Conservation (phyloP, 768 basidiomycete species). For the Boletales sp. region DNA sequence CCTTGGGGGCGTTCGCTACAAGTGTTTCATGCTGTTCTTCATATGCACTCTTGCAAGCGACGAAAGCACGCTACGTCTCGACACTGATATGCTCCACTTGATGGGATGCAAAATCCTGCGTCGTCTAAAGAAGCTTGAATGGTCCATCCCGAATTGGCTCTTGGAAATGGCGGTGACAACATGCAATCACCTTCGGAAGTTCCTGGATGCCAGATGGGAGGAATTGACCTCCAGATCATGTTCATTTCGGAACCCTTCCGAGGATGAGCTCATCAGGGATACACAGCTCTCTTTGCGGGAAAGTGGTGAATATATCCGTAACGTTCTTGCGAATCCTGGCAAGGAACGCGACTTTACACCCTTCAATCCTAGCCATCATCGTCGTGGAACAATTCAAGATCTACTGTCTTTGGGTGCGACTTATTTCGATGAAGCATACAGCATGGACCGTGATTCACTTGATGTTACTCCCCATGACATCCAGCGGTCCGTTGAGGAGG, state of each 20-base stretch:
- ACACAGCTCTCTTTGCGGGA: constrained; percentile 32
- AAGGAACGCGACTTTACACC: constrained; percentile 7
- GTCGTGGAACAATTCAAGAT: constrained; percentile 5
- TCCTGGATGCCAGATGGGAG: neutral
- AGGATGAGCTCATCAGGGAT: constrained; percentile 16
- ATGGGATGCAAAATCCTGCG: constrained; percentile 21
- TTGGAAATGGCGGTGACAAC: constrained; percentile 37
- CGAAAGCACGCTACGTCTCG: constrained; percentile 8
- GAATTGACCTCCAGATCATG: constrained; percentile 19
- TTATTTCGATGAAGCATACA: constrained; percentile 7
- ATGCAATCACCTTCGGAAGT: constrained; percentile 12
- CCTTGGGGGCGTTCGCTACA: constrained; percentile 36
- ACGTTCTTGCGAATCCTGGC: constrained; percentile 9
- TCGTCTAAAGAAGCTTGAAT: constrained; percentile 15
- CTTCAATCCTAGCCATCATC: constrained; percentile 2
- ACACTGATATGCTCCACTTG: constrained; percentile 21
- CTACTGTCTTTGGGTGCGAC: constrained; percentile 11
- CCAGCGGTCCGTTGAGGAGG: constrained; percentile 29
- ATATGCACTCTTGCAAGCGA: constrained; percentile 23
- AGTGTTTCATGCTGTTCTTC: constrained; percentile 44
- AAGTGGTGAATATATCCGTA: constrained; percentile 26
- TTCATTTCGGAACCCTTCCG: constrained; percentile 16
- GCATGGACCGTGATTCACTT: neutral
- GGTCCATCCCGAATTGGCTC: constrained; percentile 22
- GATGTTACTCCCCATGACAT: constrained; percentile 33